Percentiles rank a stretch among this genome's conserved stretches.
phyloP scores from a whole-genome alignment of 306 rosid species.

The Bauhinia variegata region DNA sequence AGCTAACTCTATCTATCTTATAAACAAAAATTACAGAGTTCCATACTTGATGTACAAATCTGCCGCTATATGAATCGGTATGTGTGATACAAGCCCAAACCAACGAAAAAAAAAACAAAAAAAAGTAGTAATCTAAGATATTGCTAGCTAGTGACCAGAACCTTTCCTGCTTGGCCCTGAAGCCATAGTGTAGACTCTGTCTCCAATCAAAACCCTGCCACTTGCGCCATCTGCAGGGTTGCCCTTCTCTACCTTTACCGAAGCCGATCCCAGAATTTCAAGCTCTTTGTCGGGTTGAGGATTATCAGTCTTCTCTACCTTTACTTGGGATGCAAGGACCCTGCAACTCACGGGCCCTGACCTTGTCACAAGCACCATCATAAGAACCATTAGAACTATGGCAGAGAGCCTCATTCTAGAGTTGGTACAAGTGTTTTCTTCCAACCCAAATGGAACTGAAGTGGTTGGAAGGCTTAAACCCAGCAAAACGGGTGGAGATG shows the following conservation, averaged over 20 bases:
- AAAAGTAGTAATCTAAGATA: constrained; percentile 7
- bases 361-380: constrained; percentile 39
- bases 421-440: constrained; percentile 19
- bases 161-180: constrained; percentile 91
- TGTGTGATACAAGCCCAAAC: not conserved
- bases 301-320: constrained; percentile 5
- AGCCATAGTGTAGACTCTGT: constrained; percentile 53
- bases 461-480: constrained; percentile 41
- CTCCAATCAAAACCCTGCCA: constrained; percentile 36
- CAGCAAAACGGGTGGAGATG: constrained; percentile 54
- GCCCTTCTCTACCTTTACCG: constrained; percentile 14
- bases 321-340: constrained; percentile 37
- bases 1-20: constrained; percentile 16
- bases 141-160: constrained; percentile 70
- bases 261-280: not conserved
- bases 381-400: constrained; percentile 34
- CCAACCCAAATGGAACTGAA: constrained; percentile 31
- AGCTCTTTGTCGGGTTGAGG: constrained; percentile 26
- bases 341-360: constrained; percentile 44
- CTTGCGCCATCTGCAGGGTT: not conserved
- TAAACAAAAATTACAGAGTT: constrained; percentile 38
- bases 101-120: not conserved
- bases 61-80: constrained; percentile 21
- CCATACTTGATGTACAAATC: constrained; percentile 36
- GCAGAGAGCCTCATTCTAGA: constrained; percentile 47